Evolutionary conservation across 176 grass and related monocot species (phyloP), one percentile per base, ranked within the genome.

Genomic region (Eleusine coracana): DNA sequence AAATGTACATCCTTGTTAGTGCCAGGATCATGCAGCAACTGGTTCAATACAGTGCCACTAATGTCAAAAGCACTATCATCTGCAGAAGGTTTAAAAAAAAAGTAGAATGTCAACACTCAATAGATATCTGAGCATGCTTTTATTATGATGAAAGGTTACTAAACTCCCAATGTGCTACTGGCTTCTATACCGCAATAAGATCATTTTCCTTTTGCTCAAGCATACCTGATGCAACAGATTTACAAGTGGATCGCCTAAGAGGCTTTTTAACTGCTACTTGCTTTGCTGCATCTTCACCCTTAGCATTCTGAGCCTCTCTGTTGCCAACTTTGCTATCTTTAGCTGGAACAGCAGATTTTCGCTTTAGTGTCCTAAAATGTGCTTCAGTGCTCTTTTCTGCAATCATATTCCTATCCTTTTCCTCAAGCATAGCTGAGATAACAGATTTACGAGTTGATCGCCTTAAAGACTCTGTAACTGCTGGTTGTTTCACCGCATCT

Each of bases 381-480:
- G 56, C 25, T 67, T 31, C 84, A 2, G 39, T 61, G 31, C 56
- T 75, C 20, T 73, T 86, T 80, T 75, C 70, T 68, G 50, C 50
- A 17, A 49, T 49, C 2, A 52, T 4, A 52, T 52, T 5, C 2
- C 17, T 85, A 42, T 8, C 41, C 41, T 42, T 42, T 42, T 42
- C 41, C 41, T 7, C 41, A 42, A 42, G 41, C 5, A 42, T 8
- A 42, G 41, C 41, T 42, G 41, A 42, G 41, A 42, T 42, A 42
- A 42, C 41, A 42, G 41, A 42, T 42, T 42, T 42, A 42, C 41
- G 41, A 42, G 41, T 42, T 42, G 41, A 42, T 42, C 41, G 41
- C 5, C 41, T 42, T 5, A 5, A 5, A 5, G 7, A 3, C 41
- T 42, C 41, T 6, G 5, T 42, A 42, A 8, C 41, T 42, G 6